These are phyloP conservation scores for Onygenales sp. DNA, from an alignment of 2,329 filamentous ascomycete species.

Conservation along the genomic window DNA sequence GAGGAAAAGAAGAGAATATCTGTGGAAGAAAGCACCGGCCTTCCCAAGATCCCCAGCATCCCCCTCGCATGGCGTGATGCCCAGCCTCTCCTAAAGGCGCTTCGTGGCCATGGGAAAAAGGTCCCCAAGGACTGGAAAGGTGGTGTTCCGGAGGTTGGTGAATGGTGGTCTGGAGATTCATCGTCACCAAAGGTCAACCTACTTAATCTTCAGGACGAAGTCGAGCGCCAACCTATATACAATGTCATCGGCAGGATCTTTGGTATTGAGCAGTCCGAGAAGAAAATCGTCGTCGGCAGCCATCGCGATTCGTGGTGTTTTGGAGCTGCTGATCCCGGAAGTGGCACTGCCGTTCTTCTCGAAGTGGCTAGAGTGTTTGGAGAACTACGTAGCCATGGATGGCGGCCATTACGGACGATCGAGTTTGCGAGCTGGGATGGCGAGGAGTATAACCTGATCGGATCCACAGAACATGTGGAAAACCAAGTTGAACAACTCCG, in stretches of 20 bases:
- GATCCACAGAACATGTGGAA: slow-evolving; percentile 92
- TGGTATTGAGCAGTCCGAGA: slow-evolving; percentile 73
- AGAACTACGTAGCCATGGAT: slow-evolving; percentile 64
- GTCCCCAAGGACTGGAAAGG: slow-evolving; percentile 65
- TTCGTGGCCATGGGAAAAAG: slow-evolving; percentile 64
- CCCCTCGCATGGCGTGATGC: slow-evolving; percentile 87
- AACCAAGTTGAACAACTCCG: slow-evolving; percentile 65
- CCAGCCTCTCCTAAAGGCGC: slow-evolving; percentile 62
- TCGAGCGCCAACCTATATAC: slow-evolving; percentile 74
- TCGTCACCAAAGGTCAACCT: slow-evolving; percentile 70
- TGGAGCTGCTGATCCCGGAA: slow-evolving; percentile 75
- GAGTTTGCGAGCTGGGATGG: slow-evolving; percentile 97
- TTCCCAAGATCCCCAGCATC: slow-evolving; percentile 79
- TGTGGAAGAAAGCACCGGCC: slow-evolving; percentile 59
- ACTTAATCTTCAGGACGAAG: slow-evolving; percentile 79
- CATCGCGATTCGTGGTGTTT: slow-evolving; percentile 91
- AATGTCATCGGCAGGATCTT: slow-evolving; percentile 79
- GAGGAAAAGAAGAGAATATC: slow-evolving; percentile 51
- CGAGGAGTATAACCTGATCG: slow-evolving; percentile 84
- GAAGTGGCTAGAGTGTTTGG: slow-evolving; percentile 82
- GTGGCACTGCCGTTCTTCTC: slow-evolving; percentile 82
- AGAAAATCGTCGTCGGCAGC: slow-evolving; percentile 82
- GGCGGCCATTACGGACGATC: slow-evolving; percentile 87
- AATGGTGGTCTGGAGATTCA: slow-evolving; percentile 77
- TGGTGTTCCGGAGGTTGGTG: slow-evolving; percentile 61